These are phyloP conservation scores for Stenogyne calaminthoides DNA, from an alignment of 305 asterid genomes.

Conservation along the genomic window DNA sequence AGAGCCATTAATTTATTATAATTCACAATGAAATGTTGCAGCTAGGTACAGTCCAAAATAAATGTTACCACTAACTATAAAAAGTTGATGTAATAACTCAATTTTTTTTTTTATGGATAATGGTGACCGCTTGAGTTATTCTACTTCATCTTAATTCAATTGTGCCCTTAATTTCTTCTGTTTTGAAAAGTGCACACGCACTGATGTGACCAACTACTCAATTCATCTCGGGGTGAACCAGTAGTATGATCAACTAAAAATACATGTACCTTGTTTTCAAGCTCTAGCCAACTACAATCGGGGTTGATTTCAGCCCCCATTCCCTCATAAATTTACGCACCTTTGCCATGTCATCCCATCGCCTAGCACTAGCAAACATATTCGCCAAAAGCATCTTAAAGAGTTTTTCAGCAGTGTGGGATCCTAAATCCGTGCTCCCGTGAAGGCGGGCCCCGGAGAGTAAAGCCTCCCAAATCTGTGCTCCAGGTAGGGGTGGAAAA, in stretches of 20 bases:
- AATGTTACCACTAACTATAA: too few species aligned
- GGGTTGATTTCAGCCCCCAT: constrained; percentile 94
- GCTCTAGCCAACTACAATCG: constrained; percentile 92
- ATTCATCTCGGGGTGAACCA: constrained; percentile 70
- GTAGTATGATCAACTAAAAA: constrained; percentile 78
- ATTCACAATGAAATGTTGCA: too few species aligned
- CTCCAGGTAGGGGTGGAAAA: too few species aligned
- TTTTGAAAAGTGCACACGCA: too few species aligned
- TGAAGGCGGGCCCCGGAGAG: constrained; percentile 83
- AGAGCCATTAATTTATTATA: too few species aligned
- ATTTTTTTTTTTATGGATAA: too few species aligned
- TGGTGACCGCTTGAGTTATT: too few species aligned
- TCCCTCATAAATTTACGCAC: constrained; percentile 85
- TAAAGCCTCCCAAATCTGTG: constrained; percentile 82
- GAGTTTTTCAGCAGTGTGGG: constrained; percentile 70
- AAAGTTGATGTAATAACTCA: too few species aligned
- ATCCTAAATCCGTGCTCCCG: constrained; percentile 75
- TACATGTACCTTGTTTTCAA: constrained; percentile 76
- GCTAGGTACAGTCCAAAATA: too few species aligned
- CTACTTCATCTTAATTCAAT: too few species aligned
- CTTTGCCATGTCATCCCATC: constrained; percentile 67
- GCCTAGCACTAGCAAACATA: constrained; percentile 68
- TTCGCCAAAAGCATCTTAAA: constrained; percentile 77
- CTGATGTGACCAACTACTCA: constrained; percentile 79
- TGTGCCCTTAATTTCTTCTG: too few species aligned